Conservation (phyloP, 768 basidiomycete genomes). For the Austroboletus festivus region DNA sequence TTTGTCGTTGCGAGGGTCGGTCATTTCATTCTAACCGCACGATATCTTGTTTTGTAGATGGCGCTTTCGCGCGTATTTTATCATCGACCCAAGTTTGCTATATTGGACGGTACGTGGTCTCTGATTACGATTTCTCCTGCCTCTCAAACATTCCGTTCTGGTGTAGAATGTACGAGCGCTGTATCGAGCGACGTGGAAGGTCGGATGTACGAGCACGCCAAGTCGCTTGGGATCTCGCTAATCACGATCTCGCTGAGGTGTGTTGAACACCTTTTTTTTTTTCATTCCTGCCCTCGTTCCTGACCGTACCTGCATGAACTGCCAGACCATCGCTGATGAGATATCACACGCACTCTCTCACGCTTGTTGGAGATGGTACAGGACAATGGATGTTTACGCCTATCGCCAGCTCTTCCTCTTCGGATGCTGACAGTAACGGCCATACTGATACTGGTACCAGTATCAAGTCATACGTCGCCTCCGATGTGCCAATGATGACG, state of each 20-base stretch:
- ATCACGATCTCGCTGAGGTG: constrained; percentile 90
- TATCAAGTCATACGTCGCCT: too few species aligned
- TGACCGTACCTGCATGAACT: background rate
- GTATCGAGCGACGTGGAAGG: constrained; percentile 97
- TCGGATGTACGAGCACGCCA: constrained; percentile 91
- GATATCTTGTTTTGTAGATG: constrained; percentile 55
- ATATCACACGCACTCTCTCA: constrained; percentile 86
- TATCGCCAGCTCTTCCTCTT: constrained; percentile 36
- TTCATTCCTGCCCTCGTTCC: too few species aligned
- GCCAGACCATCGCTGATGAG: constrained; percentile 73
- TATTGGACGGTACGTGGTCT: constrained; percentile 70
- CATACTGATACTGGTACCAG: too few species aligned
- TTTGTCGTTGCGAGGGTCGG: background rate
- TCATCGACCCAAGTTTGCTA: constrained; percentile 76
- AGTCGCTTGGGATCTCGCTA: constrained; percentile 83
- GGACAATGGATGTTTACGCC: constrained; percentile 69
- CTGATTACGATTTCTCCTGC: background rate
- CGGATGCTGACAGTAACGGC: background rate
- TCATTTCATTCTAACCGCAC: constrained; percentile 2
- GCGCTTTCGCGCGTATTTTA: constrained; percentile 92
- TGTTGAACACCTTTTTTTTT: constrained; percentile 12
- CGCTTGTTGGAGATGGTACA: constrained; percentile 67
- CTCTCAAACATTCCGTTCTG: constrained; percentile 2
- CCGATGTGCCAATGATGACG: background rate
- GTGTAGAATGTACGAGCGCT: constrained; percentile 86